These are phyloP conservation scores for Solanum boliviense DNA, from an alignment of 257 asterid species.

Conservation along the genomic window DNA sequence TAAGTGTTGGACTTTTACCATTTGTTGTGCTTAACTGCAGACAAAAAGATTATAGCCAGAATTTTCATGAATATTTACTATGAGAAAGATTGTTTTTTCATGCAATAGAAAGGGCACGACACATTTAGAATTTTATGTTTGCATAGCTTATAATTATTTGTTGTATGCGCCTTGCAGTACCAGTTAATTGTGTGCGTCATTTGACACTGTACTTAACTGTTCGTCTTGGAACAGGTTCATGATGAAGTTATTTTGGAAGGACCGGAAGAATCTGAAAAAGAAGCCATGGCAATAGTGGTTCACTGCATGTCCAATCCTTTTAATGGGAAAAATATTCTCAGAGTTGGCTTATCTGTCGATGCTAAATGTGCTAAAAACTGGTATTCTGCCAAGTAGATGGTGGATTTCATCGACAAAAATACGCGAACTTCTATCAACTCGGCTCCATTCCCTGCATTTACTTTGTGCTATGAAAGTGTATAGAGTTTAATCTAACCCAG, in stretches of 20 bases:
- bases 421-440: background rate
- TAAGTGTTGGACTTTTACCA: background rate
- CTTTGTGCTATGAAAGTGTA: background rate
- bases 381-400: conserved; percentile 79
- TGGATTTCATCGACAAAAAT: background rate
- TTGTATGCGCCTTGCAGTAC: background rate
- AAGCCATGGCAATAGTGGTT: conserved; percentile 77
- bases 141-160: background rate
- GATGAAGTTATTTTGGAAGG: conserved; percentile 57
- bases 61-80: background rate
- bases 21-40: background rate
- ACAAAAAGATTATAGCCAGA: background rate
- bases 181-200: background rate
- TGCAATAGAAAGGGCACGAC: background rate
- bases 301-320: conserved; percentile 89
- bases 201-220: background rate
- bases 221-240: background rate
- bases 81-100: background rate
- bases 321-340: conserved; percentile 61
- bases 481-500: background rate
- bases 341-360: conserved; percentile 82
- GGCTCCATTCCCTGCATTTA: background rate
- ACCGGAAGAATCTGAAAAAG: conserved; percentile 72
- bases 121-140: background rate
- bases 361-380: conserved; percentile 89